These are phyloP conservation scores for Solanum megistacrolobum DNA, from an alignment of 257 asterid species.

Conservation along the genomic window DNA sequence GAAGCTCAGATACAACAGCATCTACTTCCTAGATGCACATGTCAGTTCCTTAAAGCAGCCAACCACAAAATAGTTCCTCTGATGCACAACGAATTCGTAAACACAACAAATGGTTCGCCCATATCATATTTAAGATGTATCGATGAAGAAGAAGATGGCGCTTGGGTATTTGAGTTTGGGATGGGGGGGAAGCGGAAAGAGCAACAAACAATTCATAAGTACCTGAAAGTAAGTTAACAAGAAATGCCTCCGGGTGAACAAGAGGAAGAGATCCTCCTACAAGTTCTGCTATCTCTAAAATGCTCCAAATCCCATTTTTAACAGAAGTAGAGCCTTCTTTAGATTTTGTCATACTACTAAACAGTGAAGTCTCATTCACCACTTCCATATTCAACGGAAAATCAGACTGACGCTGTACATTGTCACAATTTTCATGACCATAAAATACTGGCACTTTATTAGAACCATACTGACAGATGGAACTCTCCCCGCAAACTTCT, in stretches of 20 bases:
- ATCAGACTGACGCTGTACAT: slow-evolving; percentile 16
- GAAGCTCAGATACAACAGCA: not conserved
- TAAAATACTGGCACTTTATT: slow-evolving; percentile 8
- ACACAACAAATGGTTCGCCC: not conserved
- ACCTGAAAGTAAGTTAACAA: slow-evolving; percentile 75
- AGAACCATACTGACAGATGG: slow-evolving; percentile 16
- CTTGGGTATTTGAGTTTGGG: not conserved
- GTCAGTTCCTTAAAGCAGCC: not conserved
- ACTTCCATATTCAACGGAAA: slow-evolving; percentile 18
- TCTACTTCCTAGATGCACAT: not conserved
- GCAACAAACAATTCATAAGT: slow-evolving; percentile 7
- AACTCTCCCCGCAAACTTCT: slow-evolving; percentile 4
- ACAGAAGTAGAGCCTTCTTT: slow-evolving; percentile 16
- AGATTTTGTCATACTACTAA: slow-evolving; percentile 16
- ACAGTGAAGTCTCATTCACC: slow-evolving; percentile 19
- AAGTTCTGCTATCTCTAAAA: slow-evolving; percentile 58
- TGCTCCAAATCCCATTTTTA: slow-evolving; percentile 47
- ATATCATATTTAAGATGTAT: not conserved
- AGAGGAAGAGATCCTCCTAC: slow-evolving; percentile 71
- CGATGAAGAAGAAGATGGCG: not conserved
- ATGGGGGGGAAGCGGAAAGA: not conserved
- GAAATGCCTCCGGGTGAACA: slow-evolving; percentile 77
- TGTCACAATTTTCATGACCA: slow-evolving; percentile 15
- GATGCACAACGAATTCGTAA: not conserved
- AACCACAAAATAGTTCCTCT: not conserved